phyloP scores from a whole-genome alignment of 805 yeast genomes.

The Yamadazyma philogaea region DNA sequence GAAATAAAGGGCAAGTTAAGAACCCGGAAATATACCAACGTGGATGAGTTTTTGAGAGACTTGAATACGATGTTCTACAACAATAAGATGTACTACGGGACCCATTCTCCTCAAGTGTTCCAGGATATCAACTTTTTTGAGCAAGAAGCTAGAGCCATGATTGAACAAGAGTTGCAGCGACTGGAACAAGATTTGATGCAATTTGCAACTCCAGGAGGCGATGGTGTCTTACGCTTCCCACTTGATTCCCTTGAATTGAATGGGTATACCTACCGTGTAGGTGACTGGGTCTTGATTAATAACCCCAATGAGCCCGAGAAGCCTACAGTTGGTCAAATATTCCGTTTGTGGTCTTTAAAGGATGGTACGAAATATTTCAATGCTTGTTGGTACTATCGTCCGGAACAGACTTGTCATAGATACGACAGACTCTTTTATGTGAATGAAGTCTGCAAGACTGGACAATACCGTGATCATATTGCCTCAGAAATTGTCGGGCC shows the following conservation, averaged over 20 bases:
- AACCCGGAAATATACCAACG: constrained; percentile 73
- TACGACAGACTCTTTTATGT: constrained; percentile 85
- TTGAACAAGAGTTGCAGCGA: constrained; percentile 68
- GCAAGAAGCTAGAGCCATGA: constrained; percentile 51
- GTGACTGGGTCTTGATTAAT: constrained; percentile 89
- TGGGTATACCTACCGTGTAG: constrained; percentile 75
- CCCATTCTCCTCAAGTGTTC: constrained; percentile 54
- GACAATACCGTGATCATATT: constrained; percentile 92
- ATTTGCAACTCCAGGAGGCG: constrained; percentile 39
- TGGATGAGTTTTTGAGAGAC: constrained; percentile 75
- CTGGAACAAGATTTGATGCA: constrained; percentile 74
- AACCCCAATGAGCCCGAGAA: constrained; percentile 85
- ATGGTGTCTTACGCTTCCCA: constrained; percentile 65
- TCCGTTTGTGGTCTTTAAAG: constrained; percentile 89
- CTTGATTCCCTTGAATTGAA: constrained; percentile 69
- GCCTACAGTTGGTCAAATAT: constrained; percentile 92
- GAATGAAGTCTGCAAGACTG: constrained; percentile 94
- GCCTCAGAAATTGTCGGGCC: constrained; percentile 88
- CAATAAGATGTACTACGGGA: constrained; percentile 56
- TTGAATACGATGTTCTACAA: constrained; percentile 71
- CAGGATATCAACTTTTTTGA: constrained; percentile 66
- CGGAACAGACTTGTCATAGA: constrained; percentile 96
- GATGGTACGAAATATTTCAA: constrained; percentile 82
- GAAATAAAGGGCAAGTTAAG: constrained; percentile 81
- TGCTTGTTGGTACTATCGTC: constrained; percentile 96